A percentile compares a stretch with the other conserved stretches of the same genome.
phyloP scores from a whole-genome alignment of 108 stramenopile species.

The Discostella pseudostelligera region DNA sequence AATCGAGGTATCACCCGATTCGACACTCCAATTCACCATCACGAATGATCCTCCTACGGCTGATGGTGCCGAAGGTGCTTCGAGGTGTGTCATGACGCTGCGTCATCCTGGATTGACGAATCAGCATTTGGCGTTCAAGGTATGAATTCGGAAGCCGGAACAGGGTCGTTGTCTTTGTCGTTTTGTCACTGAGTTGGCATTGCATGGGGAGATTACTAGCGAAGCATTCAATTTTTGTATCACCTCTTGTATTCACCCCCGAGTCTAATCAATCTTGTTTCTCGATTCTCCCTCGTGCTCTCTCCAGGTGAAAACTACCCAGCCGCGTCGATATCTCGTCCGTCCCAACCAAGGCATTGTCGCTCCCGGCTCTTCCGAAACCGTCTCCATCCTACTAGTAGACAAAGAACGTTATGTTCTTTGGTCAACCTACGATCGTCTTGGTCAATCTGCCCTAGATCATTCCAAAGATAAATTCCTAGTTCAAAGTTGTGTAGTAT shows the following conservation, averaged over 20 bases:
- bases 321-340: constrained; percentile 89
- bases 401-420: constrained; percentile 86
- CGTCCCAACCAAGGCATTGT: constrained; percentile 91
- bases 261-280: background rate
- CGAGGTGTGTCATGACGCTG: constrained; percentile 68
- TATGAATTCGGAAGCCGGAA: too few species aligned
- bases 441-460: constrained; percentile 89
- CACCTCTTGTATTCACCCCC: too few species aligned
- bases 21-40: constrained; percentile 70
- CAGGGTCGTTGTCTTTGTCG: too few species aligned
- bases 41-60: constrained; percentile 37
- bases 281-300: background rate
- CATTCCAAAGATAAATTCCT: constrained; percentile 92
- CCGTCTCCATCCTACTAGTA: constrained; percentile 80
- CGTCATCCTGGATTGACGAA: constrained; percentile 64
- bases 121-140: constrained; percentile 57
- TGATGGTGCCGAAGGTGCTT: constrained; percentile 44
- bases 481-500: constrained; percentile 72
- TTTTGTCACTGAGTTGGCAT: too few species aligned
- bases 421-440: constrained; percentile 78
- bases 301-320: constrained; percentile 87
- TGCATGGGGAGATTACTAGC: background rate
- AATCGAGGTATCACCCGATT: constrained; percentile 69
- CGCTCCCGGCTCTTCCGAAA: constrained; percentile 69
- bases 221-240: background rate